phyloP scores from a whole-genome alignment of 2,329 filamentous ascomycete genomes.

The Arthrobotrys iridis region DNA sequence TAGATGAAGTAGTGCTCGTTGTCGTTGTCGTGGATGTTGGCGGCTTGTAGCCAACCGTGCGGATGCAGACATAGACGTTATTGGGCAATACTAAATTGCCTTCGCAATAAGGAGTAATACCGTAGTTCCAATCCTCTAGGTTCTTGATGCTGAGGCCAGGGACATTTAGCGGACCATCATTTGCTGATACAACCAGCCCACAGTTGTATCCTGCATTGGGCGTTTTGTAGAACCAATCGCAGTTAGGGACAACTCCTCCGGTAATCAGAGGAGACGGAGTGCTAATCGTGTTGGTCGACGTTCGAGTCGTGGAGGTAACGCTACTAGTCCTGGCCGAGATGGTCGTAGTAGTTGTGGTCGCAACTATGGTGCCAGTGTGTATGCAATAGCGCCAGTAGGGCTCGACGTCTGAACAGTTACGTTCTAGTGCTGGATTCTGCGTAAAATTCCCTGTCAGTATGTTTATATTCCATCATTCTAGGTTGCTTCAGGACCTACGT shows the following conservation, averaged over 20 bases:
- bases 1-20: not conserved
- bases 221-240: not conserved
- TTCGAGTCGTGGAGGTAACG: not conserved
- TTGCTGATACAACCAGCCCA: not conserved
- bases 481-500: not conserved
- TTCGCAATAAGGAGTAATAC: not conserved
- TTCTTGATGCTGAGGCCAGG: not conserved
- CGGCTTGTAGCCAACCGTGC: not conserved
- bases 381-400: not conserved
- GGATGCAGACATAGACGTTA: not conserved
- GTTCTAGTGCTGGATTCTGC: not conserved
- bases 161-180: not conserved
- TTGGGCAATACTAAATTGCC: not conserved
- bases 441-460: not conserved
- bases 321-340: not conserved
- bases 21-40: not conserved
- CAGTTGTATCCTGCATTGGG: not conserved
- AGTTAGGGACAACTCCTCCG: not conserved
- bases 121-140: not conserved
- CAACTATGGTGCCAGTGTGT: not conserved
- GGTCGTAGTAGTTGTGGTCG: not conserved
- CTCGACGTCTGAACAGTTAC: not conserved
- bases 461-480: not conserved
- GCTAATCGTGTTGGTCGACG: not conserved
- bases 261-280: not conserved